Evolutionary conservation across 176 grass and related monocot species (phyloP).

Genomic region (Coix lacrymajobi): DNA sequence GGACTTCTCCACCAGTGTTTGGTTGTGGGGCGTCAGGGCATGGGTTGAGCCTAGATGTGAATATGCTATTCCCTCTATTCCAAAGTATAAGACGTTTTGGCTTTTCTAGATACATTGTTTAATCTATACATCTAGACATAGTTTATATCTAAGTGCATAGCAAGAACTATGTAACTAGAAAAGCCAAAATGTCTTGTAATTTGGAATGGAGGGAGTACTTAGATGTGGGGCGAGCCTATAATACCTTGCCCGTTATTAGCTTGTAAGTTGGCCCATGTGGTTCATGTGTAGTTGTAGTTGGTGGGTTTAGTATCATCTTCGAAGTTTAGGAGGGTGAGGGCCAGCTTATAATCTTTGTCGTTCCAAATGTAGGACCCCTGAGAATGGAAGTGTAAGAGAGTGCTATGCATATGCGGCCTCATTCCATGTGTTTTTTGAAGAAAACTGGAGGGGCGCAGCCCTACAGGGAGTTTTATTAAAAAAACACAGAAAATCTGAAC

Average conservation of each 20-base stretch:
- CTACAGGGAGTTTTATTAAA: too few relatives aligned
- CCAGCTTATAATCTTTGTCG: not conserved
- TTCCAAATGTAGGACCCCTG: not conserved
- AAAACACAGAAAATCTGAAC: too few relatives aligned
- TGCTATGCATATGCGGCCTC: not conserved
- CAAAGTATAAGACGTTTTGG: too few relatives aligned
- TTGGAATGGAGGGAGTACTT: too few relatives aligned
- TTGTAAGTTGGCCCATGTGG: not conserved
- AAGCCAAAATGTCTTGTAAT: too few relatives aligned
- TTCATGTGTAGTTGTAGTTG: not conserved
- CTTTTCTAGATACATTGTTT: too few relatives aligned
- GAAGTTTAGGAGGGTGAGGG: not conserved
- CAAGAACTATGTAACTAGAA: too few relatives aligned
- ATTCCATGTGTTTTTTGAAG: not conserved
- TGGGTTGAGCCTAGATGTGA: too few relatives aligned
- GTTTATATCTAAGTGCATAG: too few relatives aligned
- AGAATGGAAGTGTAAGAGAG: not conserved
- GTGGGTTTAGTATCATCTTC: not conserved
- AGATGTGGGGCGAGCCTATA: not conserved
- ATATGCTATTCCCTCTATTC: too few relatives aligned
- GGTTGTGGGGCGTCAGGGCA: not conserved
- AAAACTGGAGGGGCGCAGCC: too few relatives aligned
- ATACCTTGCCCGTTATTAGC: not conserved
- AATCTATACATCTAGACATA: too few relatives aligned
- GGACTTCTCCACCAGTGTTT: not conserved